Percentiles rank a stretch among this genome's conserved stretches.
Conservation (phyloP, 352 stramenopile species). For the Pythium dissimile region DNA sequence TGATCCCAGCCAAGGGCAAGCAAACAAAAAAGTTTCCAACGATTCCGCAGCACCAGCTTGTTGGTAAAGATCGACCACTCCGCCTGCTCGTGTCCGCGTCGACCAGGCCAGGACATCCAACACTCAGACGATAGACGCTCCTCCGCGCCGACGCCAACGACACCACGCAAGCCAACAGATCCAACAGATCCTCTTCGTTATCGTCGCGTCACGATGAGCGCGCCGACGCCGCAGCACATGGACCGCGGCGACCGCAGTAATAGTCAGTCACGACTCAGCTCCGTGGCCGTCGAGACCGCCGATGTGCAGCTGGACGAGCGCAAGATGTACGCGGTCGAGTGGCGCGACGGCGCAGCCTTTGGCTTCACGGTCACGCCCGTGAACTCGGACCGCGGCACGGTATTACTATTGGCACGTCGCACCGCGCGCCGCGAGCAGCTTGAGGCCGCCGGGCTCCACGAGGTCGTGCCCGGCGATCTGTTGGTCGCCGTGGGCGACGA, state of each 20-base stretch:
- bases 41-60: conserved; percentile 11
- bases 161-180: not conserved
- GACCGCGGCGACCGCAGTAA: conserved; percentile 1
- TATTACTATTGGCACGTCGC: conserved; percentile 55
- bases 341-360: conserved; percentile 53
- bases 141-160: not conserved
- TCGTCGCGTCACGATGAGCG: not conserved
- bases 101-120: no score
- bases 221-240: conserved; percentile 3
- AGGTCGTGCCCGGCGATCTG: conserved; percentile 74
- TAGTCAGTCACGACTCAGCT: conserved; percentile 10
- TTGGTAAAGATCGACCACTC: conserved; percentile 7
- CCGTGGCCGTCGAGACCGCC: conserved; percentile 6
- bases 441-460: conserved; percentile 44
- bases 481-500: conserved; percentile 72
- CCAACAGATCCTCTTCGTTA: not conserved
- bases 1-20: not conserved
- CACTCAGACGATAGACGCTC: no score
- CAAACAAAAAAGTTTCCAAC: conserved; percentile 3
- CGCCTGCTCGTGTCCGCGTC: no score
- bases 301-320: conserved; percentile 61
- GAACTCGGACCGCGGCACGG: conserved; percentile 61
- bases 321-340: conserved; percentile 77
- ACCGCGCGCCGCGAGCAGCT: conserved; percentile 32
- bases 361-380: conserved; percentile 72